Base-by-base conservation (phyloP, 2,329 filamentous ascomycete species). In the Harringtonia aguacate region DNA sequence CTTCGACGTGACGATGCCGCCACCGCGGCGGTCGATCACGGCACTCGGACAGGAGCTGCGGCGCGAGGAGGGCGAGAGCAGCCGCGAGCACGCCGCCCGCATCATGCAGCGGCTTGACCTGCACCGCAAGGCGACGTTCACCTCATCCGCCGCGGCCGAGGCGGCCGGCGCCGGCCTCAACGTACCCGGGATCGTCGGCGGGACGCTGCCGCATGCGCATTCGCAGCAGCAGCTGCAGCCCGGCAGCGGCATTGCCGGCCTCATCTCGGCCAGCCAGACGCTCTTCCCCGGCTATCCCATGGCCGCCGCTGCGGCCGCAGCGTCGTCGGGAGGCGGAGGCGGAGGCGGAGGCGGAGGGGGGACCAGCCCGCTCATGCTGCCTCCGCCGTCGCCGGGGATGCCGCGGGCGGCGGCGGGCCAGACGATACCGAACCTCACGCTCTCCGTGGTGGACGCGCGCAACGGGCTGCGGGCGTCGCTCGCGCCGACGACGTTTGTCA, bases 31-130 rank as follows among this genome's bases (percentile, higher is more conserved):
- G 33, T 77, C 75, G 7, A 71, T 78, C 45, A 79, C 76, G 4
- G 56, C 70, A 24, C 58, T 71, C 36, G 63, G 59, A 14, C 66
- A 70, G 34, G 78, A 81, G 21, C 59, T 71, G 34, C 61, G 57
- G 20, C 66, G 70, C 38, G 78, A 81, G 55, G 86, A 90, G 36
- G 79, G 81, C 27, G 85, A 92, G 55, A 79, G 78, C 50, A 75
- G 81, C 46, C 75, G 84, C 48, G 88, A 94, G 48, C 87, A 92
- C 60, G 84, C 86, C 9, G 78, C 86, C 18, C 79, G 89, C 48
- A 87, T 97, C 50, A 95, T 95, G 60, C 86, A 94, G 59, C 95
- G 88, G 61, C 73, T 95, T 36, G 90, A 95, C 61, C 70, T 95
- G 46, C 86, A 94, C 60, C 80, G 90, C 51, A 94, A 90, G 58